Evolutionary conservation across 2,329 filamentous ascomycete genomes (phyloP).

Genomic region (Sporothrix pseudoabietina): DNA sequence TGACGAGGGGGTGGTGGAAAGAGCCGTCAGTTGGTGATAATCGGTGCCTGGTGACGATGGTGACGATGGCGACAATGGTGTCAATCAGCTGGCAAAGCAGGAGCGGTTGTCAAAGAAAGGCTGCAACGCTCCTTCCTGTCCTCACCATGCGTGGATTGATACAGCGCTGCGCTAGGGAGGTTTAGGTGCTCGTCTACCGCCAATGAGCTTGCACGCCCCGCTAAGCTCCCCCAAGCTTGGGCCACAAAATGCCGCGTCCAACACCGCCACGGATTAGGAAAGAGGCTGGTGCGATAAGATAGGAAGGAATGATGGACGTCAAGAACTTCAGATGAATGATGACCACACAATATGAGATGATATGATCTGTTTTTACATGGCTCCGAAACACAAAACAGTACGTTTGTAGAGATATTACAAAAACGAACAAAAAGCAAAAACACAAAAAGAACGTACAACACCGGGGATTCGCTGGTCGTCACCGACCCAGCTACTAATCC

Average conservation of each 20-base stretch:
- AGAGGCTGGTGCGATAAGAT: constrained; percentile 32
- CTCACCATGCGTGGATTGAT: constrained; percentile 29
- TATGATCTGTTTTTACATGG: neutral
- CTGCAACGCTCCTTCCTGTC: neutral
- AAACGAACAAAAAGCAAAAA: constrained; percentile 1
- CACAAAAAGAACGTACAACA: constrained; percentile 29
- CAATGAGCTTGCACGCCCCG: constrained; percentile 31
- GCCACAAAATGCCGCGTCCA: constrained; percentile 35
- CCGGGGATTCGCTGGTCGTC: constrained; percentile 32
- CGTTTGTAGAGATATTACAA: neutral
- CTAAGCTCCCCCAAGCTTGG: constrained; percentile 34
- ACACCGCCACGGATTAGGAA: constrained; percentile 27
- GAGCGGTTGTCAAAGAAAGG: neutral
- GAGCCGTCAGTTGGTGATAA: neutral
- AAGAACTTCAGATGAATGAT: neutral
- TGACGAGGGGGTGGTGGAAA: neutral
- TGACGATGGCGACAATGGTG: constrained; percentile 23
- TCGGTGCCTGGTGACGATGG: constrained; percentile 21
- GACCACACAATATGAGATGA: neutral
- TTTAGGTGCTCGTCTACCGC: constrained; percentile 3
- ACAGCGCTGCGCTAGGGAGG: constrained; percentile 22
- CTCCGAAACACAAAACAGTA: too few species aligned
- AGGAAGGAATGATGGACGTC: neutral
- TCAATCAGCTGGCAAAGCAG: neutral
- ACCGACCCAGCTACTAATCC: constrained; percentile 31